A percentile compares a stretch with the other conserved stretches of the same genome.
Evolutionary conservation across 2,329 filamentous ascomycete species (phyloP).

Genomic region (Sporothrix curviconia): DNA sequence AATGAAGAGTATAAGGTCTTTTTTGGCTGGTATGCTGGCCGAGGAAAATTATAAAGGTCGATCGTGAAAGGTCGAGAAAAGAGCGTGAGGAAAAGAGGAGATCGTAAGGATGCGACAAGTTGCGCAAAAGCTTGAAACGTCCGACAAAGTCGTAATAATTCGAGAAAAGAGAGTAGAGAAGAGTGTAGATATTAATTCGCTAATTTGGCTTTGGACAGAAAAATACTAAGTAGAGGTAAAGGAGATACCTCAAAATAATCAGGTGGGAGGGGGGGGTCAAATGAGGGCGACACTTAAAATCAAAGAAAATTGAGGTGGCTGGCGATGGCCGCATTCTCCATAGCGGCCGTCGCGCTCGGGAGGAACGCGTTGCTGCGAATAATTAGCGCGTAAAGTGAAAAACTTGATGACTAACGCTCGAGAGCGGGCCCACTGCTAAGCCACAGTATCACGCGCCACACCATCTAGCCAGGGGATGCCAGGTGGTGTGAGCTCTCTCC

Average conservation of each 20-base stretch:
- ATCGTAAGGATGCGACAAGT: not conserved
- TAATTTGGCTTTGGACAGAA: not conserved
- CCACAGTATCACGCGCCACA: no score
- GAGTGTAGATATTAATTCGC: not conserved
- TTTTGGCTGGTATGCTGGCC: not conserved
- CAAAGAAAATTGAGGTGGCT: slow-evolving; percentile 12
- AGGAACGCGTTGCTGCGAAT: not conserved
- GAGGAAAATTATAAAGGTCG: not conserved
- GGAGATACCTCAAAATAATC: not conserved
- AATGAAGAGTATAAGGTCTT: not conserved
- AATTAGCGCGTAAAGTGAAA: slow-evolving; percentile 7
- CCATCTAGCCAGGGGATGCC: no score
- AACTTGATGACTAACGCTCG: not conserved
- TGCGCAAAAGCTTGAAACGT: not conserved
- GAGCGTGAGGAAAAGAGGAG: not conserved
- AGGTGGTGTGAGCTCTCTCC: no score
- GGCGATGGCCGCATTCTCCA: slow-evolving; percentile 8
- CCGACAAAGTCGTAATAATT: not conserved
- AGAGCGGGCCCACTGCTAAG: not conserved
- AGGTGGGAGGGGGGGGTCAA: not conserved
- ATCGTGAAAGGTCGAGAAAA: not conserved
- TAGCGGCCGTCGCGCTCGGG: slow-evolving; percentile 5
- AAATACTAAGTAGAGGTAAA: not conserved
- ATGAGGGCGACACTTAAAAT: not conserved
- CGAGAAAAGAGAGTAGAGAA: not conserved